Base-by-base conservation (phyloP, 2,329 filamentous ascomycete genomes). In the Geosmithia flava region DNA sequence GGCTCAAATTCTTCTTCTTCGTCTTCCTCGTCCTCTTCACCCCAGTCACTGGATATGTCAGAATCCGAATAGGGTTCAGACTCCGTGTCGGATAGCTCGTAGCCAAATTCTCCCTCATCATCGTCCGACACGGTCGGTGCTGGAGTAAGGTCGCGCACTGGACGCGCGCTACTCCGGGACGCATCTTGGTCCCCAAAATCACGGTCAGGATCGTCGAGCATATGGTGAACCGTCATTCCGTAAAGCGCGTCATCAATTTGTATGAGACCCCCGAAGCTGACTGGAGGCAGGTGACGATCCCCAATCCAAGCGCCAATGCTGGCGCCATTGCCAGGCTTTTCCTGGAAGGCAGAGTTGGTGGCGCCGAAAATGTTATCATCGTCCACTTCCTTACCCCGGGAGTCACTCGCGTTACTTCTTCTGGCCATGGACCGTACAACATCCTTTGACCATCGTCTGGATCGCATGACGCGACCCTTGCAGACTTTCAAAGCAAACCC, bases 151-250 rank as follows among this genome's bases (percentile, higher is more conserved):
- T 67, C 64, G 5, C 67, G 62, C 6, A 59, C 59, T 1, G 55
- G 62, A 49, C 57, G 62, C 37, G 57, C 69, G 64, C 60, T 74
- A 65, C 61, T 73, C 43, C 58, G 62, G 46, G 55, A 44, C 3
- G 55, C 54, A 42, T 63, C 54, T 20, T 49, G 51, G 10, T 54
- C 53, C 1, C 54, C 56, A 37, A 67, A 67, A 10, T 72, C 68
- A 47, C 65, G 63, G 3, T 77, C 76, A 1, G 77, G 78, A 49
- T 81, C 77, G 69, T 96, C 91, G 2, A 97, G 78, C 81, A 97
- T 91, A 63, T 97, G 91, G 59, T 97, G 91, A 0, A 97, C 91
- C 20, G 88, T 96, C 87, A 97, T 93, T 13, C 91, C 91, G 58
- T 89, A 93, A 0, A 87, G 80, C 61, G 85, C 81, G 48, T 85